Conservation (phyloP, 2,329 filamentous ascomycete genomes). For the Endothia cerciana region DNA sequence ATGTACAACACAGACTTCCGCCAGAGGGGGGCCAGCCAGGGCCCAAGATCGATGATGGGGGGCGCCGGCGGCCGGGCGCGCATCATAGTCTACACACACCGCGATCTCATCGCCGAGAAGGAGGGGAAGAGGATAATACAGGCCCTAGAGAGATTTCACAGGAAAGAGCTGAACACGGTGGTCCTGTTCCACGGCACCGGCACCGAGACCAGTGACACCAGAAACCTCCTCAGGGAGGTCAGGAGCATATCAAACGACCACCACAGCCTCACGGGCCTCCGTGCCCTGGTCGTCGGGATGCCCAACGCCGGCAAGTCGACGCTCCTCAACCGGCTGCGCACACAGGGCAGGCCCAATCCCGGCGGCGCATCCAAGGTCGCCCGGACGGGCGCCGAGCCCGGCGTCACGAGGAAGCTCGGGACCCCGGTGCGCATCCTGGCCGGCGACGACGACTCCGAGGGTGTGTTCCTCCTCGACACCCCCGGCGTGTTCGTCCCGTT, state of each 20-base stretch:
- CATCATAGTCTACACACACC: constrained; percentile 89
- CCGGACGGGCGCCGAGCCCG: constrained; percentile 82
- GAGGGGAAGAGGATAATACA: constrained; percentile 36
- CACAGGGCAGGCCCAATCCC: constrained; percentile 58
- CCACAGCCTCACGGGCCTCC: constrained; percentile 75
- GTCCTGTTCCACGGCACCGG: constrained; percentile 39
- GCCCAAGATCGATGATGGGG: constrained; percentile 51
- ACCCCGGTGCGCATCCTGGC: constrained; percentile 77
- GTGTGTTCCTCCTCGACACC: constrained; percentile 87
- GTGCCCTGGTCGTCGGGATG: constrained; percentile 92
- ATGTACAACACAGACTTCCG: constrained; percentile 50
- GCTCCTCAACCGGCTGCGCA: constrained; percentile 84
- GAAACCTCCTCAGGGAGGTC: constrained; percentile 51
- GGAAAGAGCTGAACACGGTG: constrained; percentile 38
- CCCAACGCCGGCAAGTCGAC: constrained; percentile 97
- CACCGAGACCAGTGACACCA: constrained; percentile 37
- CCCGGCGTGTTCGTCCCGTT: constrained; percentile 96
- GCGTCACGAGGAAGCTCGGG: constrained; percentile 84
- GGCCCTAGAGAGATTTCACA: constrained; percentile 45
- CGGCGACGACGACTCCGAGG: constrained; percentile 51
- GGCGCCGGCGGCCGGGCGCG: constrained; percentile 61
- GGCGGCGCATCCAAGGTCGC: constrained; percentile 67
- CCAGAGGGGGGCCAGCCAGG: constrained; percentile 14
- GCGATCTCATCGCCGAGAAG: constrained; percentile 64
- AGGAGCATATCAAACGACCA: constrained; percentile 52